Evolutionary conservation across 2,329 filamentous ascomycete genomes (phyloP), one percentile per base, ranked within the genome.

Genomic region (Hypocreales sp.): DNA sequence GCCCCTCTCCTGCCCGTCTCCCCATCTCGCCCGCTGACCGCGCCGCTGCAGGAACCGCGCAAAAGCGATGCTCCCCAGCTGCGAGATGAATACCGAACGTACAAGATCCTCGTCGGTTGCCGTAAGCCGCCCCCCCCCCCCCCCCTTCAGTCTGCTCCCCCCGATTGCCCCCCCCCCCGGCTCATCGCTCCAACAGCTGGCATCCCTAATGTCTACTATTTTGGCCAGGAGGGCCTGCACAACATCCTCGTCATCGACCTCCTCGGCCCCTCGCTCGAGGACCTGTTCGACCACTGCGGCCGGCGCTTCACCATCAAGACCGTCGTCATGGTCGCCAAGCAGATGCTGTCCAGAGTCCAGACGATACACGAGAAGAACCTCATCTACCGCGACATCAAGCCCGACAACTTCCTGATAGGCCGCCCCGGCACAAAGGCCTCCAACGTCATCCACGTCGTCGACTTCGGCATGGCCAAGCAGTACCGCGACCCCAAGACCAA

Each of bases 401-500:
- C 90, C 31, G 90, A 98, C 63, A 98, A 98, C 64, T 95, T 98
- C 61, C 70, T 98, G 37, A 94, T 95, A 44, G 90, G 90, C 29
- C 76, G 87, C 26, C 84, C 84, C 0, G 78, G 76, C 43, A 86
- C 84, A 34, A 95, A 95, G 60, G 71, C 81, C n/a, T 81, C 86
- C 46, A 95, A 94, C 52, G 84, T 95, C 31, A 94, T 98, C 40
- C 87, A 98, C 49, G 90, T 95, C 20, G 86, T 98, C 45, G 90
- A 98, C 55, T 98, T 98, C 46, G 90, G 90, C 45, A 95, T 98
- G 90, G 90, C 90, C 37, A 98, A 98, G 64, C 90, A 95, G 55
- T 98, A 95, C 56, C 79, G 90, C 42, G 90, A 98, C 45, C 90
- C 90, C 31, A 95, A 95, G 66, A 93, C 90, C 20, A 95, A 95